Percentiles rank a stretch among this genome's conserved stretches.
Evolutionary conservation across 2,329 filamentous ascomycete genomes (phyloP).

Genomic region (Pseudocercospora macadamiae): DNA sequence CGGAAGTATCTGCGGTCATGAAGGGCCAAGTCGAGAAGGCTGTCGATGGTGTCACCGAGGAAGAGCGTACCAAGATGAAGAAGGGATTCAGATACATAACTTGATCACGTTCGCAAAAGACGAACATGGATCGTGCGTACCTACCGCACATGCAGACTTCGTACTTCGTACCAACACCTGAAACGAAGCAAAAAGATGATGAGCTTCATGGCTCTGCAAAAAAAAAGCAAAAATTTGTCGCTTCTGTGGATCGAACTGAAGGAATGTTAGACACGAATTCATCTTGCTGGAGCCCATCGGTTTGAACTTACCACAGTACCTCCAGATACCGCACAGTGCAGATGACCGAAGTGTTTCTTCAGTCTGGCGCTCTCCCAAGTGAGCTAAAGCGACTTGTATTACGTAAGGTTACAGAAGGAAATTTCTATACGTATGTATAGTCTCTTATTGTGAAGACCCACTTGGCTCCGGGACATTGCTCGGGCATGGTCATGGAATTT

Average conservation of each 20-base stretch:
- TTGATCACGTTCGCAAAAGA: no score
- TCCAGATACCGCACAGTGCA: slow-evolving; percentile 16
- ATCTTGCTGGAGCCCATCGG: not conserved
- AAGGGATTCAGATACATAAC: slow-evolving; percentile 7
- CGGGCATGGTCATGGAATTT: no score
- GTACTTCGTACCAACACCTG: no score
- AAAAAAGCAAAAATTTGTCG: not conserved
- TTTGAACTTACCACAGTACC: slow-evolving; percentile 5
- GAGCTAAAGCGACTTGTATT: slow-evolving; percentile 4
- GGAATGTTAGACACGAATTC: not conserved
- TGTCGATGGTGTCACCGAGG: slow-evolving; percentile 8
- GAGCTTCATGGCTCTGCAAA: not conserved
- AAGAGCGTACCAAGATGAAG: slow-evolving; percentile 5
- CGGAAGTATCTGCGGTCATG: not conserved
- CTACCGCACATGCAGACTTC: no score
- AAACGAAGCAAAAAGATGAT: no score
- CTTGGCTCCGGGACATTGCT: not conserved
- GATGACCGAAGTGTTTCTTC: slow-evolving; percentile 3
- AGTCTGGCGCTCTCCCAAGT: slow-evolving; percentile 15
- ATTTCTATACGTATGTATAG: not conserved
- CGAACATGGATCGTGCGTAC: not conserved
- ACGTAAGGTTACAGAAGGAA: not conserved
- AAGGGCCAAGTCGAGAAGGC: not conserved
- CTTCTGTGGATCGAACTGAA: not conserved
- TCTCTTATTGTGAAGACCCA: not conserved